Evolutionary conservation across 345 rosid species (phyloP).

Genomic region (Lumnitzera littorea): DNA sequence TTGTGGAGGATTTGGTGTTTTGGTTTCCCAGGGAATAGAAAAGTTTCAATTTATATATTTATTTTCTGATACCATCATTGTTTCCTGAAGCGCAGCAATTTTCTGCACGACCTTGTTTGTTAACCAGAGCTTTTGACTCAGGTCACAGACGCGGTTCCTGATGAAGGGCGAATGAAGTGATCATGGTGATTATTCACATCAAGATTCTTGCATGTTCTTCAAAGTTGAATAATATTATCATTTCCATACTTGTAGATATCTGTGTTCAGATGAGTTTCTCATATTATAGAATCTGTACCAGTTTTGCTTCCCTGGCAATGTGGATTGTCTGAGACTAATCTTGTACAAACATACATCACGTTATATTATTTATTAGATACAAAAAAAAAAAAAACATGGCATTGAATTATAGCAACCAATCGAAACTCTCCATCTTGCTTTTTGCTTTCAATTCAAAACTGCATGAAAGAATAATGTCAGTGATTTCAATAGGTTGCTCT

Average conservation of each 20-base stretch:
- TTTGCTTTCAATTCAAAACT: no score
- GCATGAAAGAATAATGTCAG: no score
- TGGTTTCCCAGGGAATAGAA: no score
- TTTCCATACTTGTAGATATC: conserved; percentile 32
- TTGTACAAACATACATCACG: conserved; percentile 5
- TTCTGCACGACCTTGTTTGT: conserved; percentile 4
- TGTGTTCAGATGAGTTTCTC: conserved; percentile 54
- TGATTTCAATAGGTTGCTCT: no score
- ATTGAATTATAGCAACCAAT: background rate
- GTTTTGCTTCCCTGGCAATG: no score
- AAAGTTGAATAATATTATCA: conserved; percentile 24
- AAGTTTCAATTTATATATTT: no score
- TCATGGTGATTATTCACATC: conserved; percentile 19
- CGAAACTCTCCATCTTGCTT: background rate
- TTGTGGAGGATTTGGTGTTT: no score
- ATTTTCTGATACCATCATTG: no score
- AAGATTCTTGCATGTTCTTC: conserved; percentile 15
- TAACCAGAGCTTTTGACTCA: conserved; percentile 29
- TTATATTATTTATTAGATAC: background rate
- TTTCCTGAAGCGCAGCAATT: no score
- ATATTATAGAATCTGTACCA: conserved; percentile 31
- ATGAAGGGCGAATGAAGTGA: conserved; percentile 15
- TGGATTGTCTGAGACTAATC: background rate
- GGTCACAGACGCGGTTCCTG: conserved; percentile 28
- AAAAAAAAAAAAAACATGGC: background rate